phyloP scores from a whole-genome alignment of 2,329 filamentous ascomycete species.

The Colletotrichum gloeosporioides region DNA sequence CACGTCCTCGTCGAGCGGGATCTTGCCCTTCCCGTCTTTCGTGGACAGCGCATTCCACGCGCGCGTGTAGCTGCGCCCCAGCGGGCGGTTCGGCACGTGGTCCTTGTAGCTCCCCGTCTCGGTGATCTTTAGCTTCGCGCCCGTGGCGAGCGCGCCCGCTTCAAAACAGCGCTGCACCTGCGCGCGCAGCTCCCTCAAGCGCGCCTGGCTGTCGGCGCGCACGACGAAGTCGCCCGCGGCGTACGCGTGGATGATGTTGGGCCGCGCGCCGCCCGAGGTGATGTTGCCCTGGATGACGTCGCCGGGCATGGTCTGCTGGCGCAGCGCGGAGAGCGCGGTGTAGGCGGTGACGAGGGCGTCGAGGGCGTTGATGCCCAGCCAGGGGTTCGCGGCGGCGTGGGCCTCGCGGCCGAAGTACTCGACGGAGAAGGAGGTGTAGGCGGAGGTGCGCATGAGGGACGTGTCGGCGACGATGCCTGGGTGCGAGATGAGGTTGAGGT shows the following conservation, averaged over 20 bases:
- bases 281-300: slow-evolving; percentile 58
- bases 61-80: slow-evolving; percentile 49
- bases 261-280: slow-evolving; percentile 54
- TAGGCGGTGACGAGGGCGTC: slow-evolving; percentile 59
- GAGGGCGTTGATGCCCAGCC: slow-evolving; percentile 64
- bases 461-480: slow-evolving; percentile 47
- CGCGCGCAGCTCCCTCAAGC: slow-evolving; percentile 41
- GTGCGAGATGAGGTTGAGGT: slow-evolving; percentile 57
- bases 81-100: slow-evolving; percentile 57
- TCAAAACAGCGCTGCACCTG: slow-evolving; percentile 49
- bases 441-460: slow-evolving; percentile 56
- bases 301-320: slow-evolving; percentile 60
- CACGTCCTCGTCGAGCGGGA: slow-evolving; percentile 40
- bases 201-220: slow-evolving; percentile 26
- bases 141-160: slow-evolving; percentile 46
- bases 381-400: slow-evolving; percentile 62
- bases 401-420: slow-evolving; percentile 60
- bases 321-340: slow-evolving; percentile 53
- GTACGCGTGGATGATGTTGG: slow-evolving; percentile 62
- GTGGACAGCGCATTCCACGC: slow-evolving; percentile 47
- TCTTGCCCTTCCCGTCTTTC: slow-evolving; percentile 21
- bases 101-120: slow-evolving; percentile 53
- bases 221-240: slow-evolving; percentile 42
- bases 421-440: slow-evolving; percentile 53
- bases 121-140: slow-evolving; percentile 51